Evolutionary conservation across 805 yeast genomes (phyloP).

Genomic region (Priceomyces haplophilus): DNA sequence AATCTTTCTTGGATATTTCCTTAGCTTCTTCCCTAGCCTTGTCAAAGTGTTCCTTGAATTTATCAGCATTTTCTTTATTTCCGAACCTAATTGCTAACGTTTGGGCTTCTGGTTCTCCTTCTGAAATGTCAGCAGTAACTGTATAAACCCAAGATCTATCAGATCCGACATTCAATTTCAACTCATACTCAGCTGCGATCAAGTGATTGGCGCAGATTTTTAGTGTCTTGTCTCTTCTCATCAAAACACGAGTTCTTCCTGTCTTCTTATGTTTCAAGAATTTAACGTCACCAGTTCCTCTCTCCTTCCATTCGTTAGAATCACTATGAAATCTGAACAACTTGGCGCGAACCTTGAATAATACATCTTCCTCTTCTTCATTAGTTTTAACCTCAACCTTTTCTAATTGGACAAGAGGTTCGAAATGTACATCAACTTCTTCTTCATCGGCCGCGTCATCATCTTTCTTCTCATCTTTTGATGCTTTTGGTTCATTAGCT

Average conservation of each 20-base stretch:
- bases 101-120: slow-evolving; percentile 93
- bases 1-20: not conserved
- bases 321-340: slow-evolving; percentile 86
- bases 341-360: slow-evolving; percentile 83
- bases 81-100: slow-evolving; percentile 96
- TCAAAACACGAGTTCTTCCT: slow-evolving; percentile 81
- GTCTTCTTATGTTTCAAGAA: slow-evolving; percentile 84
- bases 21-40: slow-evolving; percentile 58
- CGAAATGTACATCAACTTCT: slow-evolving; percentile 86
- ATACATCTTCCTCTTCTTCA: slow-evolving; percentile 30
- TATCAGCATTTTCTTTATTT: slow-evolving; percentile 87
- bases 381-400: slow-evolving; percentile 93
- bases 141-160: slow-evolving; percentile 98
- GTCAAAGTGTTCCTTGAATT: slow-evolving; percentile 89
- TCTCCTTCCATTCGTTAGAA: slow-evolving; percentile 94
- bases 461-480: slow-evolving; percentile 40
- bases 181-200: slow-evolving; percentile 73
- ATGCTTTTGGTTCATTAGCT: slow-evolving; percentile 25
- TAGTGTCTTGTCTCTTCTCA: slow-evolving; percentile 99
- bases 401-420: slow-evolving; percentile 92
- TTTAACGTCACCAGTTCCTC: slow-evolving; percentile 98
- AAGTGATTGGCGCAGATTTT: slow-evolving; percentile 98
- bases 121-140: slow-evolving; percentile 62
- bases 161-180: slow-evolving; percentile 91
- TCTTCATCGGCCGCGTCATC: slow-evolving; percentile 59